A percentile compares a stretch with the other conserved stretches of the same genome.
These are phyloP conservation scores for Xerocomellus chrysenteron DNA, from an alignment of 768 basidiomycete species.

Conservation along the genomic window DNA sequence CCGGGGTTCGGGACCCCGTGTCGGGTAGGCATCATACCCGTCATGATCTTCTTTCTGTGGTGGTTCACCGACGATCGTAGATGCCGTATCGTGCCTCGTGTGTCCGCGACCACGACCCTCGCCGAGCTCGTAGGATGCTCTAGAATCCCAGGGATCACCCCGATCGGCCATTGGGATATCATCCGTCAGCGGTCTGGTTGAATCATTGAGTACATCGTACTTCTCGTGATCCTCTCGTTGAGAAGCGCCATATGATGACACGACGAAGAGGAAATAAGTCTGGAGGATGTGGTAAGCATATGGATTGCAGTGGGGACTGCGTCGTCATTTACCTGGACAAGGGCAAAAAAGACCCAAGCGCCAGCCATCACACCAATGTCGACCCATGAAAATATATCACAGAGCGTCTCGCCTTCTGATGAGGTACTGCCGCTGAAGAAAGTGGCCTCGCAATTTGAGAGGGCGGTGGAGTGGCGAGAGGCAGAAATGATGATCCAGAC, in stretches of 20 bases:
- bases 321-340: slow-evolving; percentile 60
- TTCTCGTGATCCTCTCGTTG: slow-evolving; percentile 82
- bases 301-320: not conserved
- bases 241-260: slow-evolving; percentile 63
- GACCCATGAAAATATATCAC: slow-evolving; percentile 90
- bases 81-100: slow-evolving; percentile 55
- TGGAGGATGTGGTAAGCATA: slow-evolving; percentile 26
- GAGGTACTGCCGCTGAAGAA: slow-evolving; percentile 48
- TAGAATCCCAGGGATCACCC: slow-evolving; percentile 68
- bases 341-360: slow-evolving; percentile 78
- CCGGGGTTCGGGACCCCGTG: slow-evolving; percentile 33
- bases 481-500: slow-evolving; percentile 84
- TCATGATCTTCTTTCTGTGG: slow-evolving; percentile 45
- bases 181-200: slow-evolving; percentile 48
- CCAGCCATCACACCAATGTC: slow-evolving; percentile 90
- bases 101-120: slow-evolving; percentile 45
- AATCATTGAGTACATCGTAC: slow-evolving; percentile 71
- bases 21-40: slow-evolving; percentile 21
- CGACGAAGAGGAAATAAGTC: slow-evolving; percentile 48
- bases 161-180: slow-evolving; percentile 68
- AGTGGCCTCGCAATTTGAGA: slow-evolving; percentile 57
- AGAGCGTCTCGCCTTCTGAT: slow-evolving; percentile 67
- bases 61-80: slow-evolving; percentile 54
- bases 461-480: slow-evolving; percentile 68
- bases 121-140: slow-evolving; percentile 46